Conservation (phyloP, 164 flowering plant species). For the Vitis rupestris region DNA sequence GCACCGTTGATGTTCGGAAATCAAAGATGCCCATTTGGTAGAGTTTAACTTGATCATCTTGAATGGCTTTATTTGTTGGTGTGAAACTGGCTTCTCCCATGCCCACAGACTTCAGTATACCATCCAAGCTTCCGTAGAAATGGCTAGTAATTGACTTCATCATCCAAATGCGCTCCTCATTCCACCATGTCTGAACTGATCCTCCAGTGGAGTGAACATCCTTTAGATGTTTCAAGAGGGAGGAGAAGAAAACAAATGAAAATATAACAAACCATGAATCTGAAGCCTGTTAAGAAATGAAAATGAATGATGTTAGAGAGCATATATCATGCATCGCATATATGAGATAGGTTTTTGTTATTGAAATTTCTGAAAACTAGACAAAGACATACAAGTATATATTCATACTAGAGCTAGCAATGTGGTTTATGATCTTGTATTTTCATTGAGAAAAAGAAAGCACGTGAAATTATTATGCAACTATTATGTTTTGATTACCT, state of each 20-base stretch:
- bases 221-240: slow-evolving; percentile 20
- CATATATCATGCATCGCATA: too few species aligned
- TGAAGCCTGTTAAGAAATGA: slow-evolving; percentile 19
- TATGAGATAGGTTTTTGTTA: too few species aligned
- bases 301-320: too few species aligned
- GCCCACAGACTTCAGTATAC: slow-evolving; percentile 27
- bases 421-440: too few species aligned
- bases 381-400: too few species aligned
- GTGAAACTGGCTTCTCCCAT: slow-evolving; percentile 33
- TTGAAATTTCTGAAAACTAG: not conserved
- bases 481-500: slow-evolving; percentile 20
- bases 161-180: slow-evolving; percentile 44
- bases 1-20: slow-evolving; percentile 34
- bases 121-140: slow-evolving; percentile 36
- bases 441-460: too few species aligned
- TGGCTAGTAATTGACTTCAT: slow-evolving; percentile 33
- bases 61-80: slow-evolving; percentile 41
- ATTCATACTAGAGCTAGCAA: too few species aligned
- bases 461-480: too few species aligned
- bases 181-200: slow-evolving; percentile 23
- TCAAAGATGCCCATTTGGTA: slow-evolving; percentile 37
- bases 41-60: slow-evolving; percentile 21
- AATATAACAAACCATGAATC: slow-evolving; percentile 22
- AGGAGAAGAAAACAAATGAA: slow-evolving; percentile 26
- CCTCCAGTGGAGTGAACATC: slow-evolving; percentile 35